Conservation (phyloP, 2,329 filamentous ascomycete species). For the Tolypocladium ovalisporum region DNA sequence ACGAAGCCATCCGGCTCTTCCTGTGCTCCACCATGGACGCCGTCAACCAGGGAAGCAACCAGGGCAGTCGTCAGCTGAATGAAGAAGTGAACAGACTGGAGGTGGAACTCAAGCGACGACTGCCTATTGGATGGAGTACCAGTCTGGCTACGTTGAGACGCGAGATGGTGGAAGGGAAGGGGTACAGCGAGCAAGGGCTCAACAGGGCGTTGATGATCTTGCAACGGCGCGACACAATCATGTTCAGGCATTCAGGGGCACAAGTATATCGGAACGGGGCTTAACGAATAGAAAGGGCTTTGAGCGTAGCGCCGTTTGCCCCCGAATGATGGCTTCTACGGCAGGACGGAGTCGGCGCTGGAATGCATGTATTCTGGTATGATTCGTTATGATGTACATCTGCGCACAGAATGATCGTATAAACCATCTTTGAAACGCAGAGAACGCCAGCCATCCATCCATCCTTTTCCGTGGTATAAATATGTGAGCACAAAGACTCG, state of each 20-base stretch:
- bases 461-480: background rate
- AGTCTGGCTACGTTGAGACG: constrained; percentile 74
- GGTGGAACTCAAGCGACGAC: constrained; percentile 71
- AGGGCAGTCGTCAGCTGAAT: constrained; percentile 78
- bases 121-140: constrained; percentile 94
- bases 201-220: constrained; percentile 78
- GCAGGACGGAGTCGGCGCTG: background rate
- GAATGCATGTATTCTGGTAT: background rate
- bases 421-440: background rate
- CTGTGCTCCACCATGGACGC: constrained; percentile 96
- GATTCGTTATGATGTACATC: background rate
- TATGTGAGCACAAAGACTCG: background rate
- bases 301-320: background rate
- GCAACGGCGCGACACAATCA: constrained; percentile 77
- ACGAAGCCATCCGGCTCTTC: constrained; percentile 95
- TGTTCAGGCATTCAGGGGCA: constrained; percentile 65
- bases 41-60: constrained; percentile 77
- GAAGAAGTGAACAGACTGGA: constrained; percentile 83
- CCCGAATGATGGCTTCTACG: background rate
- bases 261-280: constrained; percentile 66
- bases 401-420: background rate
- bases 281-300: constrained; percentile 21
- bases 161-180: constrained; percentile 87
- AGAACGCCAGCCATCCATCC: background rate
- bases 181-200: constrained; percentile 77